Base-by-base conservation (phyloP, 371 early-diverging fungal species). In the Haplosporangium sp. region DNA sequence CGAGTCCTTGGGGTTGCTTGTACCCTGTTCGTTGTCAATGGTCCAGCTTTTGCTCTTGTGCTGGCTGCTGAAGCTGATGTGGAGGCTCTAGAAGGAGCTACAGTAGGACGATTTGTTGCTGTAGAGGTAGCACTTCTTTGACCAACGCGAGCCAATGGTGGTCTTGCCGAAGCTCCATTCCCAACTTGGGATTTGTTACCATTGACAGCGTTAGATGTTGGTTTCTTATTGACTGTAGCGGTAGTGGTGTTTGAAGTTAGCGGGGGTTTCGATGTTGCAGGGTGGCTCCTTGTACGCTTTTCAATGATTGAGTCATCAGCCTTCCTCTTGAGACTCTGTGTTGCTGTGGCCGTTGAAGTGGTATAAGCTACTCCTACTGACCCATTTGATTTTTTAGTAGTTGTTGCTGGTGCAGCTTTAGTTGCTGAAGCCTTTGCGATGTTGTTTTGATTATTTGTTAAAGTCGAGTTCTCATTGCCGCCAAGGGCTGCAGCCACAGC, bases 401-500 rank as follows among this genome's bases (percentile, higher is more conserved):
- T 34, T 66, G 53, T 34, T 35, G 48, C 42, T 59, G 50, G 19
- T 38, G 63, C 35, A 17, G 17, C 15, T 48, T 48, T 59, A 27
- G 27, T 59, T 38, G 17, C 19, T 59, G 27, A 27, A 27, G 59
- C 19, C 39, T 35, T 19, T 52, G 44, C 34, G 19, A 13, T 61
- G 56, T 47, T 53, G 50, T 44, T 55, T 59, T 61, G 45, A 53
- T 19, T 42, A 38, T 27, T 47, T 62, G 52, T 27, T 35, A 52
- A 13, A 9, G 27, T 15, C 0, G 37, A 58, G 65, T 78, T 78
- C 48, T 77, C 77, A 47, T 71, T 66, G 20, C 45, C 56, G 11
- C 62, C 64, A 38, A 64, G 60, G 10, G 74, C 74, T 3, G 73
- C 69, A 34, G 81, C 81, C 1, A 81, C 81, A 10, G 81, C 81